Percentiles rank a stretch among this genome's conserved stretches.
These are phyloP conservation scores for Turritis glabra DNA, from an alignment of 345 rosid genomes.

Conservation along the genomic window DNA sequence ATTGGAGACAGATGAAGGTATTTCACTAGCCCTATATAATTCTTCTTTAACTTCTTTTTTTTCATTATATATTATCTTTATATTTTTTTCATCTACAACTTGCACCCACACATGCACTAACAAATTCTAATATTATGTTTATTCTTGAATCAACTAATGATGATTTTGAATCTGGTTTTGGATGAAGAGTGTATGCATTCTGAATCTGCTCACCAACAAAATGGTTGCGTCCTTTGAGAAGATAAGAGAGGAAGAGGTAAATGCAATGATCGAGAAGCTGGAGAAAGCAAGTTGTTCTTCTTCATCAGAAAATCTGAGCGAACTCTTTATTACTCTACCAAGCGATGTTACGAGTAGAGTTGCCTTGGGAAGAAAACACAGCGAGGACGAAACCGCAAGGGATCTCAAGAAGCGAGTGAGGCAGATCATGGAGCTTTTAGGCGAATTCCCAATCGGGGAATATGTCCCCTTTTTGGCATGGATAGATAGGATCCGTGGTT, in stretches of 20 bases:
- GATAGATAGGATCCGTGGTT: constrained; percentile 37
- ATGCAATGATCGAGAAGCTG: constrained; percentile 32
- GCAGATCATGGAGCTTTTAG: constrained; percentile 41
- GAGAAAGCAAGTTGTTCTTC: constrained; percentile 16
- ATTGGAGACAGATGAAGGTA: constrained; percentile 63
- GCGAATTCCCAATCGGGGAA: constrained; percentile 45
- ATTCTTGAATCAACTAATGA: not conserved
- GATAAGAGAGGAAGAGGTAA: constrained; percentile 54
- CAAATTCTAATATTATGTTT: not conserved
- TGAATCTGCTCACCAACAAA: constrained; percentile 48
- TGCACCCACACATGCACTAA: not conserved
- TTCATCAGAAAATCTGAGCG: constrained; percentile 45
- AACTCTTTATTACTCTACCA: constrained; percentile 31
- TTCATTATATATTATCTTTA: not conserved
- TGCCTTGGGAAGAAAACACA: constrained; percentile 56
- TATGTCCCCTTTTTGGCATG: constrained; percentile 55
- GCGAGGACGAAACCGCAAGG: constrained; percentile 29
- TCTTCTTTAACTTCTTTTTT: not conserved
- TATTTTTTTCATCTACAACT: not conserved
- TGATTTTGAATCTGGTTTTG: not conserved
- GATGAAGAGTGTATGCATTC: constrained; percentile 46
- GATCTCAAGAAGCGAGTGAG: constrained; percentile 40
- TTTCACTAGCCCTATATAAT: not conserved
- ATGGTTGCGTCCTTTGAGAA: constrained; percentile 45
- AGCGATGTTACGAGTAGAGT: constrained; percentile 51